phyloP scores from a whole-genome alignment of 2,329 filamentous ascomycete species.

The Cladosporium sp. region DNA sequence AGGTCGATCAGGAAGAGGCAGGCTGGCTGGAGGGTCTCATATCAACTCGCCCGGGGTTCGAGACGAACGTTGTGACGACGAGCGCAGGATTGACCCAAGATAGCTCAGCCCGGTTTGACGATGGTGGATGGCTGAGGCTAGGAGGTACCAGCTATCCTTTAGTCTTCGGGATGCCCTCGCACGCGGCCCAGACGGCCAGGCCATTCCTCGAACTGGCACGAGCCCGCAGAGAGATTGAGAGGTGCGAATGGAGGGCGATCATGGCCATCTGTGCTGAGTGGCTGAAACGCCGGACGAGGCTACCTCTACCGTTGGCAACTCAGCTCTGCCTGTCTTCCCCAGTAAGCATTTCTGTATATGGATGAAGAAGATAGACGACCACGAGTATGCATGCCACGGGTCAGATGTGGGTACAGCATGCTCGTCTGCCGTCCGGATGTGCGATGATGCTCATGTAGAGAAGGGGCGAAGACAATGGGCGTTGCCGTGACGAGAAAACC shows the following conservation, averaged over 20 bases:
- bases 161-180: conserved; percentile 1
- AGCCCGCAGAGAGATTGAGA: conserved; percentile 19
- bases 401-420: background rate
- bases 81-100: conserved; percentile 3
- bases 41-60: conserved; percentile 2
- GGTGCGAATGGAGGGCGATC: conserved; percentile 13
- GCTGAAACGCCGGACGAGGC: conserved; percentile 15
- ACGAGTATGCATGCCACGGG: background rate
- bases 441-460: background rate
- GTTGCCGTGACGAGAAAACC: conserved; percentile 16
- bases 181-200: conserved; percentile 16
- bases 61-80: conserved; percentile 8
- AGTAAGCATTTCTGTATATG: background rate
- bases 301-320: background rate
- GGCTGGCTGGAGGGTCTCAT: conserved; percentile 19
- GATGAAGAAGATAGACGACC: background rate
- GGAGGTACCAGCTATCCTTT: background rate
- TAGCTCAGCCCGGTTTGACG: conserved; percentile 15
- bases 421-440: background rate
- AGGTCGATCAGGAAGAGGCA: conserved; percentile 16
- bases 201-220: conserved; percentile 19
- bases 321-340: background rate
- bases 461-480: background rate
- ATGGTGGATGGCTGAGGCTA: background rate
- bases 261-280: background rate